Percentiles rank a stretch among this genome's conserved stretches.
phyloP scores from a whole-genome alignment of 2,329 filamentous ascomycete genomes.

The Teratosphaeria viscida region DNA sequence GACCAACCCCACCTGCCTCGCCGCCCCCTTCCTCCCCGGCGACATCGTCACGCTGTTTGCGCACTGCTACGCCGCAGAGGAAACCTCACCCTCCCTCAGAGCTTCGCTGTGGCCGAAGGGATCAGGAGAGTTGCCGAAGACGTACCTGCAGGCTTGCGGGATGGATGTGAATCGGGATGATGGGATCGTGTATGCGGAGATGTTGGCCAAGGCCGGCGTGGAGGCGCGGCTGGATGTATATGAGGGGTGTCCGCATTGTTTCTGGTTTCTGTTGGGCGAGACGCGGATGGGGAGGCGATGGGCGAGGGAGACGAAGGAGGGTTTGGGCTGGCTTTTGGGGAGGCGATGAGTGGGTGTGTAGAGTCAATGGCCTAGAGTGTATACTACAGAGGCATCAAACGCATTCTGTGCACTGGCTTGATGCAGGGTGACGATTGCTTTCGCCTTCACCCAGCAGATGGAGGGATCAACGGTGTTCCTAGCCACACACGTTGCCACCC shows the following conservation, averaged over 20 bases:
- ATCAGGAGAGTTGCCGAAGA: conserved; percentile 4
- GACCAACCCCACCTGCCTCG: conserved; percentile 27
- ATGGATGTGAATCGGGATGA: conserved; percentile 10
- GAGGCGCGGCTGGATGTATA: conserved; percentile 9
- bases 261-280: conserved; percentile 22
- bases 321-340: conserved; percentile 23
- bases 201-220: conserved; percentile 6
- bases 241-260: conserved; percentile 28
- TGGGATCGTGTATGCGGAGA: conserved; percentile 5
- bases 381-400: not conserved
- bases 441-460: too few species aligned
- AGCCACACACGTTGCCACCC: too few species aligned
- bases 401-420: not conserved
- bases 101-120: conserved; percentile 4
- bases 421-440: too few species aligned
- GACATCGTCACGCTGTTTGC: conserved; percentile 4
- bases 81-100: conserved; percentile 2
- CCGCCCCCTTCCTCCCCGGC: conserved; percentile 17
- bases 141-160: conserved; percentile 10
- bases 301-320: conserved; percentile 20
- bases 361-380: not conserved
- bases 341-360: not conserved
- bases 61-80: conserved; percentile 4
- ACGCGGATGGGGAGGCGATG: conserved; percentile 18
- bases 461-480: too few species aligned